phyloP scores from a whole-genome alignment of 148 eudicot genomes.

The Heliamphora exappendiculata region DNA sequence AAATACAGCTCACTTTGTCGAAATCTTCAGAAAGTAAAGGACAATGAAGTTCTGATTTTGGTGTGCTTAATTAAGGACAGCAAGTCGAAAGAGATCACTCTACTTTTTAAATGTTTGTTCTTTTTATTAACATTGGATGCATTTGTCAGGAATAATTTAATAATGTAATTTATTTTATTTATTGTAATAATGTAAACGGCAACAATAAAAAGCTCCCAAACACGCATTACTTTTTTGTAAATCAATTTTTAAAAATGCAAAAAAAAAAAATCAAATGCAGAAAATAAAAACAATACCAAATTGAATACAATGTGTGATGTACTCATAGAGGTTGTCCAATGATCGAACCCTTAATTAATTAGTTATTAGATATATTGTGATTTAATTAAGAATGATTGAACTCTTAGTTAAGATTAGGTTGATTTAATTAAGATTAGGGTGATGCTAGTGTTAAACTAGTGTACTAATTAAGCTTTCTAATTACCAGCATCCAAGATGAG shows the following conservation, averaged over 20 bases:
- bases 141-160: too few species aligned
- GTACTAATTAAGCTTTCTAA: slow-evolving; percentile 4
- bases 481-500: not conserved
- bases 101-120: too few species aligned
- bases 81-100: slow-evolving; percentile 1
- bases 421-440: not conserved
- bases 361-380: not conserved
- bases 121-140: too few species aligned
- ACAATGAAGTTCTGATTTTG: not conserved
- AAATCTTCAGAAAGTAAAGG: slow-evolving; percentile 3
- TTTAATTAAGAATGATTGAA: not conserved
- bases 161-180: too few species aligned
- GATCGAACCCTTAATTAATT: too few species aligned
- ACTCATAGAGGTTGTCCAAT: too few species aligned
- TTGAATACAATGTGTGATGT: not conserved
- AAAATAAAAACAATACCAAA: too few species aligned
- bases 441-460: not conserved
- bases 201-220: too few species aligned
- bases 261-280: too few species aligned
- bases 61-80: not conserved
- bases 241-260: too few species aligned
- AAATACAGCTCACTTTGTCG: slow-evolving; percentile 13
- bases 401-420: slow-evolving; percentile 6
- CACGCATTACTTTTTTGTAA: too few species aligned
- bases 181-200: too few species aligned